Evolutionary conservation across 1,284 basidiomycete species (phyloP).

Genomic region (Somion occarium): DNA sequence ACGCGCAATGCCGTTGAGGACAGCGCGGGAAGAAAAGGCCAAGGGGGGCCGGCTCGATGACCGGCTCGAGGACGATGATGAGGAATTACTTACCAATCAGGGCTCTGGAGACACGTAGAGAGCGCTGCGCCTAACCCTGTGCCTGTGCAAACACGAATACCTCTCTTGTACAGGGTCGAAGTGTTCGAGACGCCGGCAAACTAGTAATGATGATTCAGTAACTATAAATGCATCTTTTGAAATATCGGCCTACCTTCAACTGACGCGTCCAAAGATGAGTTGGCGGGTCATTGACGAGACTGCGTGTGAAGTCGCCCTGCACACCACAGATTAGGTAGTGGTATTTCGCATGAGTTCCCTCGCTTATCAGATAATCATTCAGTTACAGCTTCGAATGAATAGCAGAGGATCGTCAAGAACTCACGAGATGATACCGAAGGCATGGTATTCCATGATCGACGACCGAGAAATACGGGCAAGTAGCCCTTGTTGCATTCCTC

Average conservation of each 20-base stretch:
- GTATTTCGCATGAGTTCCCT: conserved; percentile 53
- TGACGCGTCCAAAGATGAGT: conserved; percentile 64
- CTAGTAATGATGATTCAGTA: conserved; percentile 17
- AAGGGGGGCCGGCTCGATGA: background rate
- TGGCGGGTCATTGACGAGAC: conserved; percentile 57
- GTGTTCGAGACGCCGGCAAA: conserved; percentile 41
- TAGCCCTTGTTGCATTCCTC: conserved; percentile 70
- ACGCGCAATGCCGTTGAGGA: conserved; percentile 1
- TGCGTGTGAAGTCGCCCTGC: conserved; percentile 66
- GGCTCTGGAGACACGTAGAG: conserved; percentile 44
- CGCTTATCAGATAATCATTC: conserved; percentile 31
- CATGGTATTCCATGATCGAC: conserved; percentile 64
- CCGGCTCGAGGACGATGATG: background rate
- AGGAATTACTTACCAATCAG: conserved; percentile 45
- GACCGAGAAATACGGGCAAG: conserved; percentile 62
- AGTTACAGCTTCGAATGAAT: conserved; percentile 1
- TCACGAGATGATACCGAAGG: conserved; percentile 67
- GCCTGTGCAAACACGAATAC: conserved; percentile 41
- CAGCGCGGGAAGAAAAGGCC: conserved; percentile 1
- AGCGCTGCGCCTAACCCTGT: conserved; percentile 41
- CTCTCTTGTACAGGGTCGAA: conserved; percentile 38
- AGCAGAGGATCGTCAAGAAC: conserved; percentile 18
- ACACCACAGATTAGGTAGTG: conserved; percentile 72
- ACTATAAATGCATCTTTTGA: background rate
- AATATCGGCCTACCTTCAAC: conserved; percentile 42